Percentiles rank a stretch among this genome's conserved stretches.
phyloP scores from a whole-genome alignment of 257 asterid genomes.

The Ajuga chamaepitys region DNA sequence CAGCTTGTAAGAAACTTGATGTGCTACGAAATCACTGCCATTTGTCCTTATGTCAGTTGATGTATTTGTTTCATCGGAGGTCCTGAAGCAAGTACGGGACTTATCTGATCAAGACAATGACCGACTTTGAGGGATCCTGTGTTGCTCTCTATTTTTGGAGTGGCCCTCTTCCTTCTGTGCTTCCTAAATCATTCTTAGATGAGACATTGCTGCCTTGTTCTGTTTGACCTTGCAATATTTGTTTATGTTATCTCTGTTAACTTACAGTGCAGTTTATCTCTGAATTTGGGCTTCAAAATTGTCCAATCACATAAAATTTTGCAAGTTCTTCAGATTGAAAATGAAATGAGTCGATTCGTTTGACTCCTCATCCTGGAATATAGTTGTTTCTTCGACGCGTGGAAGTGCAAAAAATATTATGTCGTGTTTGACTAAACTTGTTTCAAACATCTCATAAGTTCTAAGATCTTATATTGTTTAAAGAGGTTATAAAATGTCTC shows the following conservation, averaged over 20 bases:
- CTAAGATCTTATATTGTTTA: background rate
- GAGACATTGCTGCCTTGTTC: slow-evolving; percentile 47
- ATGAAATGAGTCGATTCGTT: background rate
- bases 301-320: background rate
- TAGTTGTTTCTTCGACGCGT: background rate
- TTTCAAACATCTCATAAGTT: background rate
- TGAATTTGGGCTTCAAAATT: background rate
- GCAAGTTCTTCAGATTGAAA: background rate
- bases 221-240: slow-evolving; percentile 29
- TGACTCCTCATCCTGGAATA: background rate
- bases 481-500: too few relatives aligned
- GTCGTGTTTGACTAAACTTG: too few relatives aligned
- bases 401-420: too few relatives aligned
- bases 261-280: background rate
- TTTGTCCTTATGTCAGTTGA: slow-evolving; percentile 15
- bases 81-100: slow-evolving; percentile 97
- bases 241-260: too few relatives aligned
- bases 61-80: slow-evolving; percentile 50
- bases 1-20: background rate
- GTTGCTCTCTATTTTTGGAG: slow-evolving; percentile 93
- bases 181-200: slow-evolving; percentile 67
- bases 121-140: slow-evolving; percentile 87
- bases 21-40: background rate
- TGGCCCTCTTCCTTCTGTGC: slow-evolving; percentile 65
- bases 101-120: slow-evolving; percentile 97